Percentiles rank a stretch among this genome's conserved stretches.
phyloP scores from a whole-genome alignment of 2,329 filamentous ascomycete species.

The Phialophora tarda region DNA sequence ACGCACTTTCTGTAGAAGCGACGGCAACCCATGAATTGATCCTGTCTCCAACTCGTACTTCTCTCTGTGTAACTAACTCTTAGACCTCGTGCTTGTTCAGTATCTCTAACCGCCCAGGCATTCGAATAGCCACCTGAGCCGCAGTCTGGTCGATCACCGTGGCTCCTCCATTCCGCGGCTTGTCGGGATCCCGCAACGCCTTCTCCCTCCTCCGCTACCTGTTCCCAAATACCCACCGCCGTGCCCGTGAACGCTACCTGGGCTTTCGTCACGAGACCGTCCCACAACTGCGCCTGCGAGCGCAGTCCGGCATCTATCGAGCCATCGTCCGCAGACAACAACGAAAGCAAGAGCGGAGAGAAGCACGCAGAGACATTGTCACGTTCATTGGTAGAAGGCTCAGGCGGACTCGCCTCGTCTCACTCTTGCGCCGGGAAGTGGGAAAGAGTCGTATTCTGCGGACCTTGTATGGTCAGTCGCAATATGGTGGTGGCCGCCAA shows the following conservation, averaged over 20 bases:
- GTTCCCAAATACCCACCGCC: slow-evolving; percentile 68
- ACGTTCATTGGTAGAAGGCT: slow-evolving; percentile 46
- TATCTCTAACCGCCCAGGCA: not conserved
- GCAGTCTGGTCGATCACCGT: slow-evolving; percentile 16
- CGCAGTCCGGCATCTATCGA: slow-evolving; percentile 78
- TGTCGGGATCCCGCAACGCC: slow-evolving; percentile 35
- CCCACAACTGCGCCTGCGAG: slow-evolving; percentile 69
- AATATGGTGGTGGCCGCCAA: slow-evolving; percentile 28
- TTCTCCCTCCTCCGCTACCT: slow-evolving; percentile 66
- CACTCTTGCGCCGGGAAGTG: slow-evolving; percentile 7
- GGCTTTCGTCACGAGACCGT: slow-evolving; percentile 76
- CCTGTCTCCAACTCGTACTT: not conserved
- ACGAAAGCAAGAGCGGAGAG: slow-evolving; percentile 57
- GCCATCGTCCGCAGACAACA: slow-evolving; percentile 71
- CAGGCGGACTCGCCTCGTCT: slow-evolving; percentile 4
- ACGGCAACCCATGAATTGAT: not conserved
- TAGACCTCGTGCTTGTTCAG: not conserved
- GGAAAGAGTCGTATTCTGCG: slow-evolving; percentile 44
- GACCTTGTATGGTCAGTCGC: slow-evolving; percentile 40
- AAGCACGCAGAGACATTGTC: slow-evolving; percentile 56
- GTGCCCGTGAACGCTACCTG: slow-evolving; percentile 69
- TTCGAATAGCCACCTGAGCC: not conserved
- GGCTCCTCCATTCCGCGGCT: slow-evolving; percentile 31
- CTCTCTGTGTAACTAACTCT: not conserved
- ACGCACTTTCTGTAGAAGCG: not conserved